Percentiles rank a stretch among this genome's conserved stretches.
These are phyloP conservation scores for Alternaria ventricosa DNA, from an alignment of 2,329 filamentous ascomycete species.

Conservation along the genomic window DNA sequence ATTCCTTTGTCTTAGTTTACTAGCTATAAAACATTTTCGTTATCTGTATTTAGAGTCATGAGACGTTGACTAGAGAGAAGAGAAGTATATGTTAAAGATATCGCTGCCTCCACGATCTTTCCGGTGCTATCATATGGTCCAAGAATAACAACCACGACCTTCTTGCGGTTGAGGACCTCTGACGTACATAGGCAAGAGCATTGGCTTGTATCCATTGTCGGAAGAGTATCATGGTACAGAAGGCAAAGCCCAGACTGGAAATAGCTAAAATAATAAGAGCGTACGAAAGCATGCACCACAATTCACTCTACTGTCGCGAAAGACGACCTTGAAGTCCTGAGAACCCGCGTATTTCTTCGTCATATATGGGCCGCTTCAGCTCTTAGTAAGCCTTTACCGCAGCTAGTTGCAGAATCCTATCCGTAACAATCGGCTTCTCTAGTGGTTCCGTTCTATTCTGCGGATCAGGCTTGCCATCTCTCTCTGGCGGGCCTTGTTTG, in stretches of 20 bases:
- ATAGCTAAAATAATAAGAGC: not conserved
- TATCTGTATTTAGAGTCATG: not conserved
- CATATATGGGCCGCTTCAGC: not conserved
- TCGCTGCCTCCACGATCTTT: not conserved
- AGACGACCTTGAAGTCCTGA: not conserved
- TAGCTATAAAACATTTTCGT: not conserved
- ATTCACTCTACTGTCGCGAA: not conserved
- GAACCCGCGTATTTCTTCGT: not conserved
- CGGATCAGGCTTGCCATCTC: conserved; percentile 17
- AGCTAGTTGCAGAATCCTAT: conserved; percentile 10
- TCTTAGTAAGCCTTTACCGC: conserved; percentile 3
- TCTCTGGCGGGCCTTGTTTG: conserved; percentile 13
- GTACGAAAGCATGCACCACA: not conserved
- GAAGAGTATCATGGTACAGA: not conserved
- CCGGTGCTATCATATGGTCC: not conserved
- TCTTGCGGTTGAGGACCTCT: not conserved
- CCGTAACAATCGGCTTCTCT: conserved; percentile 26
- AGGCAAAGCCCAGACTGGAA: not conserved
- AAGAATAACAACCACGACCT: not conserved
- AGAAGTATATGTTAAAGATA: not conserved
- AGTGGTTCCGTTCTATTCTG: conserved; percentile 23
- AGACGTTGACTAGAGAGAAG: not conserved
- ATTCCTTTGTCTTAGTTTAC: not conserved
- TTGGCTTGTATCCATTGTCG: not conserved
- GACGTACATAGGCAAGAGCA: not conserved